phyloP scores from a whole-genome alignment of 768 basidiomycete species.

The Hypholoma sublateritium region DNA sequence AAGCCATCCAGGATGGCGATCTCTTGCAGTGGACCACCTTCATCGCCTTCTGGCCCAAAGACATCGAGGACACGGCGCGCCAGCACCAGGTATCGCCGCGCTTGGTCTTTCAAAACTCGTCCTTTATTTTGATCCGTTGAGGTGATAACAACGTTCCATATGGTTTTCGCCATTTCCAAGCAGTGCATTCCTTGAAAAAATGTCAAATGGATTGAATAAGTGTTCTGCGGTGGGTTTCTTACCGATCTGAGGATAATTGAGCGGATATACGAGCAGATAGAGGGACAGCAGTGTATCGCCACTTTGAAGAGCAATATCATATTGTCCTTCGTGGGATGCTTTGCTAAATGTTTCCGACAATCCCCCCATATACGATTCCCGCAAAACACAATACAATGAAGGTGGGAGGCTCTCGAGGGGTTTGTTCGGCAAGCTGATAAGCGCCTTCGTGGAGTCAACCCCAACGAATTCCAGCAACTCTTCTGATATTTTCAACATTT shows the following conservation, averaged over 20 bases:
- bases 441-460: conserved; percentile 21
- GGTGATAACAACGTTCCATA: conserved; percentile 63
- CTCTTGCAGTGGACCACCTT: conserved; percentile 58
- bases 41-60: conserved; percentile 65
- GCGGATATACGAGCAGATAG: conserved; percentile 71
- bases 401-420: conserved; percentile 38
- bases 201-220: neutral
- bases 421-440: conserved; percentile 25
- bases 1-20: conserved; percentile 42
- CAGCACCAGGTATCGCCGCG: conserved; percentile 37
- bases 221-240: conserved; percentile 15
- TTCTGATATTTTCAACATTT: conserved; percentile 27
- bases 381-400: conserved; percentile 42
- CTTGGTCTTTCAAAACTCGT: conserved; percentile 25
- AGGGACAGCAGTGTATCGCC: conserved; percentile 63
- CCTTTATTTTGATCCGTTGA: conserved; percentile 23
- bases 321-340: conserved; percentile 67
- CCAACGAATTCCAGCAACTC: conserved; percentile 39
- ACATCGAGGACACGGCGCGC: conserved; percentile 42
- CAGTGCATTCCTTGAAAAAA: conserved; percentile 62
- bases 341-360: conserved; percentile 66
- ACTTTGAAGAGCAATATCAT: conserved; percentile 46
- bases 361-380: conserved; percentile 56
- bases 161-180: conserved; percentile 73
- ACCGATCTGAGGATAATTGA: conserved; percentile 84